Conservation (phyloP, 768 basidiomycete species). For the Auriscalpium vulgare region DNA sequence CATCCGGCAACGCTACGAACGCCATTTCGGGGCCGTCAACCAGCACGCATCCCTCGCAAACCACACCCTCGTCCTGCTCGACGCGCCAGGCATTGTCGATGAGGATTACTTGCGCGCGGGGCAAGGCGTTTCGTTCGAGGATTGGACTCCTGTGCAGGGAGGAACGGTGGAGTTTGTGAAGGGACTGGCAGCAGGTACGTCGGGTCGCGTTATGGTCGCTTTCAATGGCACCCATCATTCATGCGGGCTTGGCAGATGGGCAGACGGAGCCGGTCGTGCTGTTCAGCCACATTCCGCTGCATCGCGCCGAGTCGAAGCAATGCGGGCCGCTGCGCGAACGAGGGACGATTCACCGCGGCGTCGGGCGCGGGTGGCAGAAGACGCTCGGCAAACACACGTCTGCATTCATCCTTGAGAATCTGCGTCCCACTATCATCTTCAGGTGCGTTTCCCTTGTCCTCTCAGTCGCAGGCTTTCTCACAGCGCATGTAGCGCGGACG, state of each 20-base stretch:
- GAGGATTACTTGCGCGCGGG: slow-evolving; percentile 66
- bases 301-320: slow-evolving; percentile 58
- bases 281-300: slow-evolving; percentile 81
- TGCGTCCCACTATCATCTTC: slow-evolving; percentile 65
- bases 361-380: slow-evolving; percentile 77
- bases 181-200: slow-evolving; percentile 28
- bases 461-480: neutral
- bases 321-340: slow-evolving; percentile 77
- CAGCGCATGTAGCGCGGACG: slow-evolving; percentile 61
- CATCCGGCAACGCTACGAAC: slow-evolving; percentile 50
- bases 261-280: slow-evolving; percentile 47
- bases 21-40: slow-evolving; percentile 67
- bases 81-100: slow-evolving; percentile 74
- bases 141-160: slow-evolving; percentile 45
- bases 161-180: slow-evolving; percentile 59
- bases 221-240: neutral
- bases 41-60: slow-evolving; percentile 54
- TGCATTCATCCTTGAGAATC: slow-evolving; percentile 54
- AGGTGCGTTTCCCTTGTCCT: slow-evolving; percentile 36
- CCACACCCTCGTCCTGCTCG: slow-evolving; percentile 60
- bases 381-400: slow-evolving; percentile 77
- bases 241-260: slow-evolving; percentile 6
- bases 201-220: neutral
- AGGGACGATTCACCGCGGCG: slow-evolving; percentile 64
- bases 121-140: slow-evolving; percentile 37